A percentile compares a stretch with the other conserved stretches of the same genome.
Conservation (phyloP, 2,329 filamentous ascomycete species). For the Hysterium pulicare region DNA sequence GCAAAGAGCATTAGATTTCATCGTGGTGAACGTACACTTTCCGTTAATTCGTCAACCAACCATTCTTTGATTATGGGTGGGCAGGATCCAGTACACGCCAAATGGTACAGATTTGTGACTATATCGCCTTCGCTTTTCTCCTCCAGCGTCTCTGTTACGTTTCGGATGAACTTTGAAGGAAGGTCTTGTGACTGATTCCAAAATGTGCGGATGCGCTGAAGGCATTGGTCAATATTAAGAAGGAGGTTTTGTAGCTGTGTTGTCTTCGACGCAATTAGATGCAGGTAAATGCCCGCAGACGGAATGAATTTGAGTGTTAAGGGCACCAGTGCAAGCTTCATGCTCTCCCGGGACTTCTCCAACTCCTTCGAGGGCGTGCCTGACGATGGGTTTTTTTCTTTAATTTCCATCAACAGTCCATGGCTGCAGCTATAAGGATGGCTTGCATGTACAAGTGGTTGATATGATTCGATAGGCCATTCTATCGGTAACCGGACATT, state of each 20-base stretch:
- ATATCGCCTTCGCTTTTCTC: slow-evolving; percentile 64
- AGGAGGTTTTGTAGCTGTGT: slow-evolving; percentile 84
- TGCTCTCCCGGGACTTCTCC: too few relatives aligned
- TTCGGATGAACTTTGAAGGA: slow-evolving; percentile 71
- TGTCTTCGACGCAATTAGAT: slow-evolving; percentile 79
- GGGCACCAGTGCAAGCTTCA: slow-evolving; percentile 53
- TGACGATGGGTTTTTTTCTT: slow-evolving; percentile 14
- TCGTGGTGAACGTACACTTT: slow-evolving; percentile 57
- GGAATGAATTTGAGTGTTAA: slow-evolving; percentile 82
- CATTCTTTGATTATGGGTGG: slow-evolving; percentile 76
- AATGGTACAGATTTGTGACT: slow-evolving; percentile 75
- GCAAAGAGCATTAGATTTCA: neutral
- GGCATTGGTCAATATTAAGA: slow-evolving; percentile 77
- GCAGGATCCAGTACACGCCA: slow-evolving; percentile 79
- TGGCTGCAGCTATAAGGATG: slow-evolving; percentile 75
- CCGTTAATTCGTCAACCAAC: slow-evolving; percentile 77
- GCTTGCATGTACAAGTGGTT: slow-evolving; percentile 61
- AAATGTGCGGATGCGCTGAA: slow-evolving; percentile 74
- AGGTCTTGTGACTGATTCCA: slow-evolving; percentile 81
- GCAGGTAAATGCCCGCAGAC: slow-evolving; percentile 73
- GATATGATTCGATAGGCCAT: slow-evolving; percentile 44
- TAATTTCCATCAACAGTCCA: slow-evolving; percentile 60
- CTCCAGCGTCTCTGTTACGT: slow-evolving; percentile 71
- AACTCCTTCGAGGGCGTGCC: slow-evolving; percentile 39
- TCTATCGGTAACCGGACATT: slow-evolving; percentile 53